Evolutionary conservation across 139 green algal genomes (phyloP).

Genomic region (Chloropicon primus): DNA sequence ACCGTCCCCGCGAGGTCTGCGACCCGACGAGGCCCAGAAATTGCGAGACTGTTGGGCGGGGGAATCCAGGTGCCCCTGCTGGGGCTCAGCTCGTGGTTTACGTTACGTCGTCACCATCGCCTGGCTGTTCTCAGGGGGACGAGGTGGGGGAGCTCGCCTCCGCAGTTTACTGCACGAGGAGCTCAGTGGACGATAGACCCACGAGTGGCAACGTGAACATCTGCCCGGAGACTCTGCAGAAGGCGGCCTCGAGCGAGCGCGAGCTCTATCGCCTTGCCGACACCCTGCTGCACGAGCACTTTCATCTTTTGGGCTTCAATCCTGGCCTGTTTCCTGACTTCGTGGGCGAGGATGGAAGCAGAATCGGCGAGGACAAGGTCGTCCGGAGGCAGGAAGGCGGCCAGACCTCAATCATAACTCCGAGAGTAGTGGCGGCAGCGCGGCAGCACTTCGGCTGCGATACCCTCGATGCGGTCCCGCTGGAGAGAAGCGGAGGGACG

Average conservation of each 20-base stretch:
- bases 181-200: neutral
- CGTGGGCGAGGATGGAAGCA: neutral
- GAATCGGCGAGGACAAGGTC: neutral
- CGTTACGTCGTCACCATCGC: neutral
- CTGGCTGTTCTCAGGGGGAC: neutral
- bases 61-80: neutral
- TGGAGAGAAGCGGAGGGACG: neutral
- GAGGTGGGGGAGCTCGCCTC: neutral
- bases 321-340: neutral
- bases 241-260: neutral
- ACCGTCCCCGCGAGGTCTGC: neutral
- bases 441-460: neutral
- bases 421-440: neutral
- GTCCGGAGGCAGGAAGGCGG: neutral
- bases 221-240: neutral
- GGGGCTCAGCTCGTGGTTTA: neutral
- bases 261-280: neutral
- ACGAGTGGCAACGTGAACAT: neutral
- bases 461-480: neutral
- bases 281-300: neutral
- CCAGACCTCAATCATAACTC: neutral
- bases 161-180: neutral
- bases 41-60: neutral
- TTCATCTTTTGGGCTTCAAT: neutral
- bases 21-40: neutral